Evolutionary conservation across 31 red algal species (phyloP).

Genomic region (Asparagopsis taxiformis): DNA sequence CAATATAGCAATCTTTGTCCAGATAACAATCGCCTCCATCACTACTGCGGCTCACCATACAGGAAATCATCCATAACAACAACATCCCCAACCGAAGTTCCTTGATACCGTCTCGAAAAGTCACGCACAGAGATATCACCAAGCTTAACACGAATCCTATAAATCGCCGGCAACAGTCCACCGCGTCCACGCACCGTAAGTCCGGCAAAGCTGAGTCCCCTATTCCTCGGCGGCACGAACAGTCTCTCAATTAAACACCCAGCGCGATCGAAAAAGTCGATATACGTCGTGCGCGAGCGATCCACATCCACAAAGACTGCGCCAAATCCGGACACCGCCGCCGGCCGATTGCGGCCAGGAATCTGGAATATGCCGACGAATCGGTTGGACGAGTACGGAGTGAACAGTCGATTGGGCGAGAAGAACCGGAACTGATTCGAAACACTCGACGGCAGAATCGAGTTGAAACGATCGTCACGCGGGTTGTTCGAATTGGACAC

Average conservation of each 20-base stretch:
- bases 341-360: conserved; percentile 3
- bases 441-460: conserved; percentile 9
- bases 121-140: conserved; percentile 8
- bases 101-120: not conserved
- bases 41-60: conserved; percentile 62
- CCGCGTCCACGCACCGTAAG: not conserved
- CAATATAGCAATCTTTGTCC: too few species aligned
- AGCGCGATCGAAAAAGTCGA: conserved; percentile 16
- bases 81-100: conserved; percentile 10
- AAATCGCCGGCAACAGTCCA: not conserved
- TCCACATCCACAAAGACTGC: conserved; percentile 57
- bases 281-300: conserved; percentile 9
- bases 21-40: too few species aligned
- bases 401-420: conserved; percentile 30
- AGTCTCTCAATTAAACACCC: conserved; percentile 21
- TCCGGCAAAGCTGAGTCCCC: conserved; percentile 30
- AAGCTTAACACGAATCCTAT: conserved; percentile 5
- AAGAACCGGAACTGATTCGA: conserved; percentile 15
- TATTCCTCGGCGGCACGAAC: conserved; percentile 9
- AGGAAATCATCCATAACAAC: conserved; percentile 53
- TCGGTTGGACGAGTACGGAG: conserved; percentile 27
- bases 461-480: conserved; percentile 28
- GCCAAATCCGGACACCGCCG: conserved; percentile 31
- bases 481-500: conserved; percentile 31
- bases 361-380: conserved; percentile 18